Conservation (phyloP, 805 yeast genomes). For the Starmerella kuoi region DNA sequence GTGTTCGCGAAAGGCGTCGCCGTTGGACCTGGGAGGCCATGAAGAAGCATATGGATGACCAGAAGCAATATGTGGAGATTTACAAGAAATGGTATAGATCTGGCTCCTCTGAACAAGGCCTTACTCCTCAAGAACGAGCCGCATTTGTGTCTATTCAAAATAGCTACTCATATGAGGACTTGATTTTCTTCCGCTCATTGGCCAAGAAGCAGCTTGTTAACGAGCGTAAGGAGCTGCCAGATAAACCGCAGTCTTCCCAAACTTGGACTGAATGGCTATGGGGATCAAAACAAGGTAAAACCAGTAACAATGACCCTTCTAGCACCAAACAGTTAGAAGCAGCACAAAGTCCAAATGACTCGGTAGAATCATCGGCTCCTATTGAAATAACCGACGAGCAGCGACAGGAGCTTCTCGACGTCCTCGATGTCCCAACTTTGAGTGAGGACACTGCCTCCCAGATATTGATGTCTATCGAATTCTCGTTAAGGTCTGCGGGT, state of each 20-base stretch:
- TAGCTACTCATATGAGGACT: constrained; percentile 58
- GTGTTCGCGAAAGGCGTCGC: constrained; percentile 67
- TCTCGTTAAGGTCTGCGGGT: constrained; percentile 66
- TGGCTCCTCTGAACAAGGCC: constrained; percentile 19
- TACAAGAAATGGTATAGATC: constrained; percentile 53
- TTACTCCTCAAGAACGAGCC: constrained; percentile 27
- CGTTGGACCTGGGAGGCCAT: constrained; percentile 86
- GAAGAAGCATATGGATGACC: constrained; percentile 55
- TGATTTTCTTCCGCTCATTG: constrained; percentile 70
- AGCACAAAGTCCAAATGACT: background rate
- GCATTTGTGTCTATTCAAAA: constrained; percentile 45
- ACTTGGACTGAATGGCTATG: constrained; percentile 23
- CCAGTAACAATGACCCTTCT: background rate
- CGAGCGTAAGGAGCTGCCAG: constrained; percentile 30
- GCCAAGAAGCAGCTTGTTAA: constrained; percentile 57
- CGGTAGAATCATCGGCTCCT: constrained; percentile 31
- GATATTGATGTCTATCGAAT: constrained; percentile 51
- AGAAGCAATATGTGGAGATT: constrained; percentile 51
- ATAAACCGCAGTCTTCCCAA: constrained; percentile 3
- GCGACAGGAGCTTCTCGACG: constrained; percentile 76
- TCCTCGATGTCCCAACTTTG: constrained; percentile 76
- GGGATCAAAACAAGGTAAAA: constrained; percentile 11
- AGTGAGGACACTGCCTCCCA: constrained; percentile 28
- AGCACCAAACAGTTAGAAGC: background rate
- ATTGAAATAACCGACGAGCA: constrained; percentile 65